These are phyloP conservation scores for Cytidiella melzeri DNA, from an alignment of 768 basidiomycete species.

Conservation along the genomic window DNA sequence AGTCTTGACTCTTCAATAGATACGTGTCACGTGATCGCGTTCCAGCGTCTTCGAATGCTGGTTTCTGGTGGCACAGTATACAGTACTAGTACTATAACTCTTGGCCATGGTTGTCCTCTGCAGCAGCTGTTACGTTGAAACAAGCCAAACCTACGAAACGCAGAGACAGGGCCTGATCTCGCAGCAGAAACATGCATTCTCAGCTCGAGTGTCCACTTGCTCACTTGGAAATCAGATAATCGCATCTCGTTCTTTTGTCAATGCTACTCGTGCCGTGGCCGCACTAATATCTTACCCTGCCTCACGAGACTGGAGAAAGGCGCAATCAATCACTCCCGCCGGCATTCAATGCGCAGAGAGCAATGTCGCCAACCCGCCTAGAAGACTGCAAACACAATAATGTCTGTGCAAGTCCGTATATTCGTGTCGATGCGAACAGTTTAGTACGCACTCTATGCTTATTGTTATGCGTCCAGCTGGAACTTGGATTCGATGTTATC, in stretches of 20 bases:
- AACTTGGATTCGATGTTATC: background rate
- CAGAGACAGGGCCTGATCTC: background rate
- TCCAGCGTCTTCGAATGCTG: background rate
- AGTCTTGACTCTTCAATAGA: too few species aligned
- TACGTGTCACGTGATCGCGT: background rate
- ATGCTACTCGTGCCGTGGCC: background rate
- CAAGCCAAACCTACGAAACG: background rate
- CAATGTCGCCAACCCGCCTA: background rate
- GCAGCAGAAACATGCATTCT: background rate
- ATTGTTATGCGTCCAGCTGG: background rate
- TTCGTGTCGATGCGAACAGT: background rate
- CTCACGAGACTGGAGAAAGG: background rate
- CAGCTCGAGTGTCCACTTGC: background rate
- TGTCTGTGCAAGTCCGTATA: too few species aligned
- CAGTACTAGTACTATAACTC: background rate
- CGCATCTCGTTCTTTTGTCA: too few species aligned
- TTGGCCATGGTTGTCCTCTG: background rate
- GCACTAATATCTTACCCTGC: background rate
- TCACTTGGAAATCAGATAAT: too few species aligned
- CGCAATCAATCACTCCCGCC: background rate
- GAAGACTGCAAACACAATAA: background rate
- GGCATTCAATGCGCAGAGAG: background rate
- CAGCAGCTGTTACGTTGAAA: background rate
- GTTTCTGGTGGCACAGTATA: background rate
- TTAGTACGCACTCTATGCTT: background rate